Evolutionary conservation across 1,284 basidiomycete genomes (phyloP), one percentile per base, ranked within the genome.

Genomic region (Pseudozyma flocculosa): DNA sequence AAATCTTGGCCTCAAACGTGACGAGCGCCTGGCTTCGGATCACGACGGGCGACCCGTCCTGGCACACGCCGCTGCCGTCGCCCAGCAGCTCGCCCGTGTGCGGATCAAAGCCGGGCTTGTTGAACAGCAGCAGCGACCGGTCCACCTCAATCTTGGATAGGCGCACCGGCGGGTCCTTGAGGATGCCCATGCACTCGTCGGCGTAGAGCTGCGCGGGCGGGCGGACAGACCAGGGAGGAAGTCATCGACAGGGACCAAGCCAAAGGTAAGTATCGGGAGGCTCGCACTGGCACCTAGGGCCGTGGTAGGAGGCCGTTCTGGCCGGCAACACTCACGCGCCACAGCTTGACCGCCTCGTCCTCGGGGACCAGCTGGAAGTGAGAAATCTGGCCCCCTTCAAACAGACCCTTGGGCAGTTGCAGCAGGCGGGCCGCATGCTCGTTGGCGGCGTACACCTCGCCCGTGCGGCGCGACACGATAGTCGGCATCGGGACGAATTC

Each of bases 381-480:
- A 29, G 51, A 62, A 40, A 61, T 56, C 48, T 67, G 58, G 0
- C 63, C 63, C 9, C 53, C 53, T 29, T 59, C 52, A 22, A 67
- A 59, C 22, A 62, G 23, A n/a, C 38, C 40, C 21, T 52, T 21
- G 13, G 63, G 63, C 2, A 67, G 40, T 15, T 62, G 55, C 38
- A 62, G 7, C n/a, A 58, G 38, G 17, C 48, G 45, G 45, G 47
- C 45, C 1, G 51, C 50, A 21, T 59, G 55, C 13, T 54, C 44
- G 51, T 67, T 67, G 18, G 53, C 64, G 0, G 53, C 64, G 40
- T 62, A 63, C 45, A 67, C 63, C 53, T 63, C 60, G 43, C 64
- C 64, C 7, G 64, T 67, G 0, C 64, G 47, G 3, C 60, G 47
- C 0, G 50, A 38, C 22, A 67, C 39, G 44, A 59, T 37, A 53